Conservation (phyloP, 192 early-diverging fungal genomes). For the Coemansia sp. region DNA sequence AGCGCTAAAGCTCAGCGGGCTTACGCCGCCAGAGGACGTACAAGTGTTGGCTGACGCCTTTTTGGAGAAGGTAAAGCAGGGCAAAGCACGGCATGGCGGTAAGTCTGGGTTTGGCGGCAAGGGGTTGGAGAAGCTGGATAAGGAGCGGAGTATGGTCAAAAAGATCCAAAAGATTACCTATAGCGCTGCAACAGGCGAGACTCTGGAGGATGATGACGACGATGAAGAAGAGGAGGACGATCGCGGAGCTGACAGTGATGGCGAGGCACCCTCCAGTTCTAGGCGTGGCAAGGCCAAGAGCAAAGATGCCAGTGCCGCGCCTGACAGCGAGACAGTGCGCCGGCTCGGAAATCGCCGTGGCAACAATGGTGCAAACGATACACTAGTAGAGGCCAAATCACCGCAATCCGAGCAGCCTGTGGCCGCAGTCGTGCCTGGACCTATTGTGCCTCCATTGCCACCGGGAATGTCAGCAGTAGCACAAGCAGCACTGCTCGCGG, state of each 20-base stretch:
- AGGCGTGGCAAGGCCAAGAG: constrained; percentile 47
- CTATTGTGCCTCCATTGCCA: constrained; percentile 4
- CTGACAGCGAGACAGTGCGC: constrained; percentile 48
- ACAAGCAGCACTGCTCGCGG: constrained; percentile 41
- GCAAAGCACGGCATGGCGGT: constrained; percentile 28
- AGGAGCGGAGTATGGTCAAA: constrained; percentile 87
- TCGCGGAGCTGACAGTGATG: constrained; percentile 44
- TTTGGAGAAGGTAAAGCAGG: constrained; percentile 42
- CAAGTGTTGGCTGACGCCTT: constrained; percentile 74
- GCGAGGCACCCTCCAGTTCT: not conserved
- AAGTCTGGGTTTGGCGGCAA: constrained; percentile 92
- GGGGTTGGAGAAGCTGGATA: constrained; percentile 92
- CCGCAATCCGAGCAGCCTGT: constrained; percentile 12
- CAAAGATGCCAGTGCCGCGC: constrained; percentile 59
- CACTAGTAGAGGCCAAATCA: constrained; percentile 18
- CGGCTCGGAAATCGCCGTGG: constrained; percentile 5
- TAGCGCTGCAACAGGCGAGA: constrained; percentile 68
- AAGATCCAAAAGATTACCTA: constrained; percentile 90
- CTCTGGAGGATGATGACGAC: constrained; percentile 64
- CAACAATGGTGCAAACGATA: constrained; percentile 42
- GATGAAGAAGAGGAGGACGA: constrained; percentile 66
- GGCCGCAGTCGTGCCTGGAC: not conserved
- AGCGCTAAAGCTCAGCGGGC: constrained; percentile 80
- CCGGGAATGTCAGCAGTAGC: constrained; percentile 47
- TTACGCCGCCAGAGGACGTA: constrained; percentile 75